These are phyloP conservation scores for Closterium sp. DNA, from an alignment of 139 green algal species.

Conservation along the genomic window DNA sequence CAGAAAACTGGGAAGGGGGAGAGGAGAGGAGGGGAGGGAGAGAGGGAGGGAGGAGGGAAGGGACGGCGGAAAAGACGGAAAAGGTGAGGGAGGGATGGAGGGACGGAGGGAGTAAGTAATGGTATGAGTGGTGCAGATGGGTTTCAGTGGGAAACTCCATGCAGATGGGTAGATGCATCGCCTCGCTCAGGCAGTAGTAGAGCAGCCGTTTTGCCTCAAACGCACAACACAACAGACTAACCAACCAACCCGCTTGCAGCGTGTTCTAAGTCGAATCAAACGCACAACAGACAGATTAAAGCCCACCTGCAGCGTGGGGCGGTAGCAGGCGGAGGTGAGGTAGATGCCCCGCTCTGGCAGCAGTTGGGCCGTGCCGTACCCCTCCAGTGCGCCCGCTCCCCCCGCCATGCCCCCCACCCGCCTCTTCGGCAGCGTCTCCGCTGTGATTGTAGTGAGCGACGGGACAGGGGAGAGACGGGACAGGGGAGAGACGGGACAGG, in stretches of 20 bases:
- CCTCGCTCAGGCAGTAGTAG: no score
- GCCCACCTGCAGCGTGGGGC: not conserved
- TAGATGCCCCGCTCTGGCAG: constrained; percentile 44
- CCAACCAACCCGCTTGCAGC: no score
- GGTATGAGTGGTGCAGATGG: no score
- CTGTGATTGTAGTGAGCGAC: no score
- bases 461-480: not conserved
- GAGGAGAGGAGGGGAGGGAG: not conserved
- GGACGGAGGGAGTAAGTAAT: not conserved
- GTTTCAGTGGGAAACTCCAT: not conserved
- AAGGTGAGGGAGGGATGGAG: not conserved
- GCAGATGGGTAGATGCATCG: no score
- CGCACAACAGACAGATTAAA: no score
- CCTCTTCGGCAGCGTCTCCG: not conserved
- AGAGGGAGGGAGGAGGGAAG: not conserved
- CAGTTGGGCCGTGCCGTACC: constrained; percentile 20
- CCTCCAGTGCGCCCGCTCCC: constrained; percentile 15
- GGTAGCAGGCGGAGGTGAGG: constrained; percentile 11
- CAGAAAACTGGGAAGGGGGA: constrained; percentile 8
- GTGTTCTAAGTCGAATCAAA: no score
- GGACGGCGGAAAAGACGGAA: not conserved
- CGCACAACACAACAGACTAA: no score
- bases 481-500: no score
- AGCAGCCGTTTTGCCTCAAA: no score
- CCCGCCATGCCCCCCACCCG: not conserved